phyloP scores from a whole-genome alignment of 2,329 filamentous ascomycete species.

The Arthroderma uncinatum region DNA sequence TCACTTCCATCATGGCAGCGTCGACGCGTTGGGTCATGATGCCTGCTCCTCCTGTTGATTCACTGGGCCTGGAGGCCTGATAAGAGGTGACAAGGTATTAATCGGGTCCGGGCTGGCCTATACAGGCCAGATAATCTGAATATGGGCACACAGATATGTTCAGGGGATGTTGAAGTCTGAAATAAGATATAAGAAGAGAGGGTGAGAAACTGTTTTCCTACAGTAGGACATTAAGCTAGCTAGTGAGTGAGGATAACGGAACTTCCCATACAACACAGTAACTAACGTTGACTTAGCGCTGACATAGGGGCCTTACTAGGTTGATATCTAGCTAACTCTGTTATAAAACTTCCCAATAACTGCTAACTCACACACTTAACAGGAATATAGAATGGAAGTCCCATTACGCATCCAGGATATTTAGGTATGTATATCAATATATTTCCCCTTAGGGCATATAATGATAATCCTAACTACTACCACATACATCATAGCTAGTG shows the following conservation, averaged over 20 bases:
- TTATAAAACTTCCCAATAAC: background rate
- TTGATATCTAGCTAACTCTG: background rate
- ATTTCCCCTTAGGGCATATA: too few relatives aligned
- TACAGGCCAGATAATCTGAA: background rate
- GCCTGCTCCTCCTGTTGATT: background rate
- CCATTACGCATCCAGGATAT: too few relatives aligned
- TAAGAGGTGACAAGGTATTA: background rate
- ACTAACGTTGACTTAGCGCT: background rate
- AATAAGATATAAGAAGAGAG: background rate
- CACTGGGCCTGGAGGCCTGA: background rate
- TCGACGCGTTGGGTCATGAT: slow-evolving; percentile 19
- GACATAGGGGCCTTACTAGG: background rate
- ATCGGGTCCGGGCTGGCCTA: background rate
- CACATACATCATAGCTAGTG: too few relatives aligned
- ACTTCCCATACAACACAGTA: background rate
- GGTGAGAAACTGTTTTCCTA: too few relatives aligned
- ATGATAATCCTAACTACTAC: too few relatives aligned
- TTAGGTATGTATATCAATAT: too few relatives aligned
- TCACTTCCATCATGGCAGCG: slow-evolving; percentile 22
- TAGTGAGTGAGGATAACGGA: background rate
- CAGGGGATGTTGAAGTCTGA: background rate
- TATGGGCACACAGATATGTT: background rate
- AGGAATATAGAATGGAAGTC: background rate
- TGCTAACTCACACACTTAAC: background rate
- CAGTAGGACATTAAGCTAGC: too few relatives aligned